Percentiles rank a stretch among this genome's conserved stretches.
phyloP scores from a whole-genome alignment of 306 rosid species.

The Rubus parviflorus region DNA sequence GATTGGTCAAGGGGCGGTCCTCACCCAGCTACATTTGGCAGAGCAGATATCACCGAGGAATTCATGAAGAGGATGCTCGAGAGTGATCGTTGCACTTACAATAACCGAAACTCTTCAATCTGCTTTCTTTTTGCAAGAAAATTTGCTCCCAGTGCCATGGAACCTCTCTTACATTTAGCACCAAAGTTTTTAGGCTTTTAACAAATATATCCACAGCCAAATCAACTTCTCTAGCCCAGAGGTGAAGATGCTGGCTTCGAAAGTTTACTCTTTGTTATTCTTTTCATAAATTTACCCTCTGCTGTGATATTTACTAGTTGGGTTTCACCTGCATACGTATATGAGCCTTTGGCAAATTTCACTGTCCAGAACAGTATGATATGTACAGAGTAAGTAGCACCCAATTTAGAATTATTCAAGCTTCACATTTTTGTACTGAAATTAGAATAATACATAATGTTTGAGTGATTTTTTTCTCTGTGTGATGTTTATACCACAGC shows the following conservation, averaged over 20 bases:
- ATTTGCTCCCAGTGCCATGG: conserved; percentile 86
- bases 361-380: conserved; percentile 20
- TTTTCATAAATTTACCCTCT: background rate
- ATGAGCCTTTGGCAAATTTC: conserved; percentile 9
- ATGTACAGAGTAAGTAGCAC: conserved; percentile 44
- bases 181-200: conserved; percentile 60
- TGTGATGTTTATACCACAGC: no score
- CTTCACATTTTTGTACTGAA: conserved; percentile 15
- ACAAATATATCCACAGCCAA: background rate
- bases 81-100: conserved; percentile 57
- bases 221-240: background rate
- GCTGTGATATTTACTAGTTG: conserved; percentile 7
- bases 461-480: background rate
- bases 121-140: conserved; percentile 87
- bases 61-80: conserved; percentile 44
- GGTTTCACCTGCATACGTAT: conserved; percentile 3
- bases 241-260: background rate
- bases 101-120: conserved; percentile 42
- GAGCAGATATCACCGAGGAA: conserved; percentile 49
- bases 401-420: background rate
- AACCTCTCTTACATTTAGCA: conserved; percentile 61
- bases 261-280: background rate
- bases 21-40: conserved; percentile 90
- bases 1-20: conserved; percentile 99
- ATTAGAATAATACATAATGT: background rate